phyloP scores from a whole-genome alignment of 2,329 filamentous ascomycete species.

The Trichoderma arundinaceum region DNA sequence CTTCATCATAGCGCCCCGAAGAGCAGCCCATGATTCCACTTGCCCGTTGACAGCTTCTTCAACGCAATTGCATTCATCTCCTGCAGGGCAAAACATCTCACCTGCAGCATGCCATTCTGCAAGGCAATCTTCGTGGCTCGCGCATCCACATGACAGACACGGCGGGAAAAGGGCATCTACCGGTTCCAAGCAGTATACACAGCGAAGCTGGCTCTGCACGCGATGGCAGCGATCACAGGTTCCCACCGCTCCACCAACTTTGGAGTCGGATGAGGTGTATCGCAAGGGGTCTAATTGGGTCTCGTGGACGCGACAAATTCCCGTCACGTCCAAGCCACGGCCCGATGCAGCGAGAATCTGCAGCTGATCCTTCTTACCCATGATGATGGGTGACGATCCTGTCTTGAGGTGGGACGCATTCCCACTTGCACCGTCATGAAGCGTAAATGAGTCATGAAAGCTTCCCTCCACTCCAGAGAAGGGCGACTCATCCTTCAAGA shows the following conservation, averaged over 20 bases:
- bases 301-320: conserved; percentile 67
- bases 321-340: conserved; percentile 66
- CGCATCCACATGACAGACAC: conserved; percentile 68
- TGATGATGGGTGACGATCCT: conserved; percentile 57
- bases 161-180: conserved; percentile 64
- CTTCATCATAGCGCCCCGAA: conserved; percentile 48
- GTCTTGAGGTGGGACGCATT: conserved; percentile 46
- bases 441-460: conserved; percentile 46
- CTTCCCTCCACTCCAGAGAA: conserved; percentile 42
- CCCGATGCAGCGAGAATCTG: conserved; percentile 57
- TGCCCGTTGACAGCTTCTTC: conserved; percentile 61
- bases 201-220: conserved; percentile 62
- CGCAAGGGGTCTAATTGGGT: conserved; percentile 64
- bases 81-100: conserved; percentile 64
- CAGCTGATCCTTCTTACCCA: conserved; percentile 62
- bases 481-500: conserved; percentile 56
- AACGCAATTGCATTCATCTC: conserved; percentile 68
- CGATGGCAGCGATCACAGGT: conserved; percentile 58
- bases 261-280: conserved; percentile 50
- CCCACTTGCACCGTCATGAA: conserved; percentile 48
- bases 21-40: conserved; percentile 65
- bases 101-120: conserved; percentile 64
- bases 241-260: conserved; percentile 55
- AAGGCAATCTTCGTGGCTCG: conserved; percentile 63
- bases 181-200: conserved; percentile 67